Evolutionary conservation across 768 basidiomycete genomes (phyloP), one percentile per base, ranked within the genome.

Genomic region (Leccinum boreale): DNA sequence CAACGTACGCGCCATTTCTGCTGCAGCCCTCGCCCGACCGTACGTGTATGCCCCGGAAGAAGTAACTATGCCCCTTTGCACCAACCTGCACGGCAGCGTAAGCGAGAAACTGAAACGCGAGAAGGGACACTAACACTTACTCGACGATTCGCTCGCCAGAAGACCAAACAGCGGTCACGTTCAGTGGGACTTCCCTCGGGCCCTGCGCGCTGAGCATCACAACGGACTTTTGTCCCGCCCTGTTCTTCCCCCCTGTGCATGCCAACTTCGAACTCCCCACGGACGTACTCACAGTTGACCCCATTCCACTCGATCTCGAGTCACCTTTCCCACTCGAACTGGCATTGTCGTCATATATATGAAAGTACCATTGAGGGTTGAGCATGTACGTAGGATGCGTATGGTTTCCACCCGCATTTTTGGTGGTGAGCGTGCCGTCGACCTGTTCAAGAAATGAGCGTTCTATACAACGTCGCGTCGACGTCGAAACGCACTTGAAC

Each of bases 291-390:
- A 12, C 23, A 51, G 53, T 53, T 9, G 57, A 52, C 4, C 46
- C 21, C n/a, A 23, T 51, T 26, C 58, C 51, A 19, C 10, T 42
- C 7, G 54, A 28, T 6, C 39, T 1, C 8, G 50, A 52, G 7
- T 42, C 28, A 39, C 54, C 29, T n/a, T 48, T 49, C 48, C 62
- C 57, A 54, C 57, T 29, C 14, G 52, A 5, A 6, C 44, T n/a
- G 9, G 55, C 12, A 19, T 60, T 64, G 4, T 73, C 65, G 4
- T 81, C 75, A 53, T 79, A 74, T 19, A 96, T 73, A 7, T 73
- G 79, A 14, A 98, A 75, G 55, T 81, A 79, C 71, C 92, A 98
- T 67, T 97, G 93, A 0, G 95, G 95, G 67, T 98, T 98, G 50
- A 83, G 72, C 85, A 96, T 89, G 71, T 89, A 97, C 0, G 89